Conservation (phyloP, 768 basidiomycete species). For the Rhizopogon vulgaris region DNA sequence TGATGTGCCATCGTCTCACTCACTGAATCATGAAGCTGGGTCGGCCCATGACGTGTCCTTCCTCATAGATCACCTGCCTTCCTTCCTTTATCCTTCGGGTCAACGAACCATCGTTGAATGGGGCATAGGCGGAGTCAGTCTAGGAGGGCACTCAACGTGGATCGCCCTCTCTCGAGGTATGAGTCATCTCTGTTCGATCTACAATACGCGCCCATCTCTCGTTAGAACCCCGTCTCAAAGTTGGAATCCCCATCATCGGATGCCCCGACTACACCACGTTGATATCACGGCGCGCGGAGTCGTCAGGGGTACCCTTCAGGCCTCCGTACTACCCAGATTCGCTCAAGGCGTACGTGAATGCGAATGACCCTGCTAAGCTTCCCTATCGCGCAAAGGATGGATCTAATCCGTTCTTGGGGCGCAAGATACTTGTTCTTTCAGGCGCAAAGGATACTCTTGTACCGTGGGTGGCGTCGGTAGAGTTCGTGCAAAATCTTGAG, state of each 20-base stretch:
- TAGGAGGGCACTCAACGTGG: constrained; percentile 87
- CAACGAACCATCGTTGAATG: constrained; percentile 60
- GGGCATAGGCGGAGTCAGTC: constrained; percentile 69
- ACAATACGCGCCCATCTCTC: neutral
- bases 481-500: constrained; percentile 50
- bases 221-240: constrained; percentile 39
- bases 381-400: constrained; percentile 33
- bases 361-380: constrained; percentile 38
- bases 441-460: constrained; percentile 63
- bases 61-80: constrained; percentile 73
- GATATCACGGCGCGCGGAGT: constrained; percentile 49
- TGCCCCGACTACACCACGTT: constrained; percentile 64
- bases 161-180: constrained; percentile 47
- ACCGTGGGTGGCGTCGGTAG: constrained; percentile 51
- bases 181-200: neutral
- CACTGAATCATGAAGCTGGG: constrained; percentile 31
- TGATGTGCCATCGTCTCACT: neutral
- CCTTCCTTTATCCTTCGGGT: constrained; percentile 64
- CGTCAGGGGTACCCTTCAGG: constrained; percentile 33
- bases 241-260: constrained; percentile 54
- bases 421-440: constrained; percentile 68
- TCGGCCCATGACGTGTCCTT: constrained; percentile 73
- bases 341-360: constrained; percentile 41
- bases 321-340: constrained; percentile 55
- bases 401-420: constrained; percentile 59